Evolutionary conservation across 2,329 filamentous ascomycete species (phyloP).

Genomic region (Magnaporthiopsis poae): DNA sequence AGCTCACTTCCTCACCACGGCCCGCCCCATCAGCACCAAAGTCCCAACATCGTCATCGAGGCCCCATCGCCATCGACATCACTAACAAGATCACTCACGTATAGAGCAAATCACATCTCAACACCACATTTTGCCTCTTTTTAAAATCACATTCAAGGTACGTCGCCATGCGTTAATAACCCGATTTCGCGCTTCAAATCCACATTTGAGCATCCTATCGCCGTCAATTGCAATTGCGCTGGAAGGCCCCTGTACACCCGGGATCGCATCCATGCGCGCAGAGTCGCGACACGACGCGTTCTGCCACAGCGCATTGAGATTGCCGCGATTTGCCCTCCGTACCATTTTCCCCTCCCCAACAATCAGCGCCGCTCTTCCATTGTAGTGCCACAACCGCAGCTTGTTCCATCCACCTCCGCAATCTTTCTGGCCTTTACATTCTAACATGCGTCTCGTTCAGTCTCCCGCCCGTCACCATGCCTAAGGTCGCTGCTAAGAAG

Average conservation of each 20-base stretch:
- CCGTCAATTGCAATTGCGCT: constrained; percentile 32
- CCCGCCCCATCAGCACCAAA: neutral
- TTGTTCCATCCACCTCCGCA: neutral
- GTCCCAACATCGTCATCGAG: constrained; percentile 9
- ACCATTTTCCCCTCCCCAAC: neutral
- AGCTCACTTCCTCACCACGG: neutral
- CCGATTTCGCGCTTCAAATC: constrained; percentile 27
- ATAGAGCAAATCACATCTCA: constrained; percentile 8
- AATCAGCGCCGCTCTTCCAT: neutral
- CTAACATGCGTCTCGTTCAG: neutral
- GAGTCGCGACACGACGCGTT: neutral
- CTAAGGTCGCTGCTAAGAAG: constrained; percentile 49
- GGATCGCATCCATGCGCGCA: neutral
- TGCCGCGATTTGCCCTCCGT: constrained; percentile 5
- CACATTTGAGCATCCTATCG: constrained; percentile 22
- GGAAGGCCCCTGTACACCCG: constrained; percentile 13
- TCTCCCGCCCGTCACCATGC: constrained; percentile 35
- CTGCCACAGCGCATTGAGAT: too few relatives aligned
- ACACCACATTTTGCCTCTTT: constrained; percentile 13
- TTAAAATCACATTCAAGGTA: constrained; percentile 24
- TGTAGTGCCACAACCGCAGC: neutral
- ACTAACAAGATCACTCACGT: neutral
- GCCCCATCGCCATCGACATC: constrained; percentile 8
- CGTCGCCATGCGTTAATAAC: constrained; percentile 19
- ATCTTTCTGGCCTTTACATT: neutral